Evolutionary conservation across 768 basidiomycete species (phyloP).

Genomic region (Collybia mongolica): DNA sequence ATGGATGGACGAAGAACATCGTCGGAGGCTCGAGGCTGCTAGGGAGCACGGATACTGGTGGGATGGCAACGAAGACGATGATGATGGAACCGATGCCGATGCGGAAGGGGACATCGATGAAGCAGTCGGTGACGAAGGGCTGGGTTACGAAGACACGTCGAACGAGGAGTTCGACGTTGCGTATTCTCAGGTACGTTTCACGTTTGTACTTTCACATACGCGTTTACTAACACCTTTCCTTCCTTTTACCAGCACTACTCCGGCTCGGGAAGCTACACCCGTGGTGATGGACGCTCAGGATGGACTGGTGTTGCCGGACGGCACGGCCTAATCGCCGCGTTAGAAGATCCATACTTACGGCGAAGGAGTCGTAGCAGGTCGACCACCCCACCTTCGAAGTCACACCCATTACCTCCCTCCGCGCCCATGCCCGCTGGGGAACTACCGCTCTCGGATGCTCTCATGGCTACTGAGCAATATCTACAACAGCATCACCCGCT

Average conservation of each 20-base stretch:
- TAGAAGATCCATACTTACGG: conserved; percentile 1
- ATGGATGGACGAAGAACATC: conserved; percentile 11
- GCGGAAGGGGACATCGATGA: conserved; percentile 10
- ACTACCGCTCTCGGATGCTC: neutral
- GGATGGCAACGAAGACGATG: neutral
- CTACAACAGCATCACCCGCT: neutral
- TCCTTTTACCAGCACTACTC: neutral
- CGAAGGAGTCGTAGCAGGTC: neutral
- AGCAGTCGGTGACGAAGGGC: conserved; percentile 12
- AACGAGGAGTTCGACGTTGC: conserved; percentile 16
- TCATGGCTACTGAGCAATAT: no score
- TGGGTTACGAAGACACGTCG: conserved; percentile 24
- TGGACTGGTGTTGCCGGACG: conserved; percentile 1
- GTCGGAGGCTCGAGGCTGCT: conserved; percentile 4
- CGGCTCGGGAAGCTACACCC: neutral
- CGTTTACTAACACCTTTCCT: neutral
- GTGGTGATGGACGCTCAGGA: conserved; percentile 1
- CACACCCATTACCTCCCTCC: neutral
- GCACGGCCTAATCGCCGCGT: neutral
- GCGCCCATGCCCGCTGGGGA: neutral
- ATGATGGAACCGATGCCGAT: conserved; percentile 5
- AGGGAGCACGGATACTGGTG: conserved; percentile 13
- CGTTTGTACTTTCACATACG: neutral
- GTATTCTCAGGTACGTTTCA: conserved; percentile 22
- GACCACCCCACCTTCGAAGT: conserved; percentile 1